Evolutionary conservation across 805 yeast genomes (phyloP).

Genomic region (Candida verbasci): DNA sequence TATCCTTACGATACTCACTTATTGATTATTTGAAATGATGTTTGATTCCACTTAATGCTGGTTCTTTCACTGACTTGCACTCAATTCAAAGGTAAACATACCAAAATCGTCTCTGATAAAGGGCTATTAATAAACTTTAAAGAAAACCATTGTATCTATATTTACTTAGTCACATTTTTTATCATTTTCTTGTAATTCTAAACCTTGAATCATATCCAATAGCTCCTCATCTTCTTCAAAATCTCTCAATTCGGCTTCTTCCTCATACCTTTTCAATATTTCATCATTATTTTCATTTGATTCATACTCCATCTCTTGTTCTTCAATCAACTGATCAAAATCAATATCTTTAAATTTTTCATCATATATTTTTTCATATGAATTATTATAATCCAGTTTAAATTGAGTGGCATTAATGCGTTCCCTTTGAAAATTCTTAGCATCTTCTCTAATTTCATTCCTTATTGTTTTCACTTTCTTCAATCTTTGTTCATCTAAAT

Average conservation of each 20-base stretch:
- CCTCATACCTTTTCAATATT: neutral
- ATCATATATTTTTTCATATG: conserved; percentile 10
- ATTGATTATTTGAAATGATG: too few relatives aligned
- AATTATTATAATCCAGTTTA: conserved; percentile 8
- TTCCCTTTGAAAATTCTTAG: conserved; percentile 14
- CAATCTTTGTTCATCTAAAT: conserved; percentile 19
- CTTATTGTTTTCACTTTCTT: conserved; percentile 20
- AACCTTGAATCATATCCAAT: conserved; percentile 7
- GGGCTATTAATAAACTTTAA: too few relatives aligned
- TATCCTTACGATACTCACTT: too few relatives aligned
- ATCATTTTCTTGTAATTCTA: neutral
- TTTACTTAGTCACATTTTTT: too few relatives aligned
- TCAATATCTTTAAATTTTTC: conserved; percentile 11
- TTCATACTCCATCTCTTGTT: conserved; percentile 13
- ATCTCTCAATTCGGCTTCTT: conserved; percentile 18
- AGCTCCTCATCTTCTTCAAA: conserved; percentile 12
- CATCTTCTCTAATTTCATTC: conserved; percentile 20
- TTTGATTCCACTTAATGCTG: too few relatives aligned
- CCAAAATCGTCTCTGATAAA: too few relatives aligned
- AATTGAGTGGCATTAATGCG: conserved; percentile 15
- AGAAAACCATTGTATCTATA: too few relatives aligned
- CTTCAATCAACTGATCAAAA: conserved; percentile 20
- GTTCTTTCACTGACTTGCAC: too few relatives aligned
- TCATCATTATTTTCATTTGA: neutral
- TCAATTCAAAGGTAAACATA: too few relatives aligned